Conservation (phyloP, 306 rosid genomes). For the apple (Malus domestica) region DNA sequence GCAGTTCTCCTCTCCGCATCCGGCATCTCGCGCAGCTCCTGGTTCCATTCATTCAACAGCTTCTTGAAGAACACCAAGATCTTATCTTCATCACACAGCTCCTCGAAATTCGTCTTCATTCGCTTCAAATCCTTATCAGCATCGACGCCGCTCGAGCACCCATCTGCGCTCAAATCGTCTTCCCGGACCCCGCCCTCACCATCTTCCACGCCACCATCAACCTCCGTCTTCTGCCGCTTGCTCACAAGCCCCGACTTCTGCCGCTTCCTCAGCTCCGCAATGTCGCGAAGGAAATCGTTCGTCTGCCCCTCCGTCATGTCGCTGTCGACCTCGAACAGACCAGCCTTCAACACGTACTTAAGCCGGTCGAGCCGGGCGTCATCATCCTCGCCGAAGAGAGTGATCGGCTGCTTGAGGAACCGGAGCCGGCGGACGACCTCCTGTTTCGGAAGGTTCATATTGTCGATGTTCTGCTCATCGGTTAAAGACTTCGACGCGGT, state of each 20-base stretch:
- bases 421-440: slow-evolving; percentile 94
- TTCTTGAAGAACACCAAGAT: slow-evolving; percentile 84
- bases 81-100: slow-evolving; percentile 79
- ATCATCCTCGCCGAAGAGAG: slow-evolving; percentile 92
- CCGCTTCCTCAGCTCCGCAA: slow-evolving; percentile 88
- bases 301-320: slow-evolving; percentile 99
- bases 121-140: slow-evolving; percentile 64
- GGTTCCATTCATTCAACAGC: slow-evolving; percentile 91
- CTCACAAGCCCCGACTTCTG: slow-evolving; percentile 84
- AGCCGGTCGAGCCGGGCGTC: slow-evolving; percentile 75
- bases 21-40: slow-evolving; percentile 79
- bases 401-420: slow-evolving; percentile 79
- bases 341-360: slow-evolving; percentile 75
- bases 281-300: slow-evolving; percentile 84
- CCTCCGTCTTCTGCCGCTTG: slow-evolving; percentile 61
- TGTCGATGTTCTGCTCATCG: slow-evolving; percentile 72
- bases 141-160: slow-evolving; percentile 66
- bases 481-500: slow-evolving; percentile 47
- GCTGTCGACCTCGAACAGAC: slow-evolving; percentile 82
- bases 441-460: slow-evolving; percentile 66
- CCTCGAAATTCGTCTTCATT: slow-evolving; percentile 84
- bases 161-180: slow-evolving; percentile 66
- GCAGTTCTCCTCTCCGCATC: slow-evolving; percentile 80
- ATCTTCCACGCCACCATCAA: slow-evolving; percentile 67
- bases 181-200: slow-evolving; percentile 71